Evolutionary conservation across 2,329 filamentous ascomycete species (phyloP), one percentile per base, ranked within the genome.

Genomic region (Pleoardoris graminearum): DNA sequence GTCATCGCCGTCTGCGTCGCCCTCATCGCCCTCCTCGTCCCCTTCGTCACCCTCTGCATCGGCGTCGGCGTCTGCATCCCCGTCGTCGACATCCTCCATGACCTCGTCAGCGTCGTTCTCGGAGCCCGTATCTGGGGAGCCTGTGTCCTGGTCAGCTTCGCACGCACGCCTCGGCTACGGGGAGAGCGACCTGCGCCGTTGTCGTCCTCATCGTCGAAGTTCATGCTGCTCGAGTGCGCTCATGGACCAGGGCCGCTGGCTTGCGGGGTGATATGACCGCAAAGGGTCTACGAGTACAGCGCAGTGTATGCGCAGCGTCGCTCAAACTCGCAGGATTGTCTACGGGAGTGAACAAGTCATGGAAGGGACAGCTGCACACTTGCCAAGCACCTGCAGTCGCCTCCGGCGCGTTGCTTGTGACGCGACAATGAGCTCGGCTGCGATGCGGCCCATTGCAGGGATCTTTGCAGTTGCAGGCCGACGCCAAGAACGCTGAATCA

Each of bases 151-250:
- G 50, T 65, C 37, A 63, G 59, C 38, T 35, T 27, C 38, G 33
- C 21, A 35, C 16, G 32, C 37, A 6, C 8, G 23, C 19, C 17
- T 27, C 17, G 21, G 38, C 17, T 38, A 27, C 16, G 4, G 12
- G 37, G 36, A 35, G n/a, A 14, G 52, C 71, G 60, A 69, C 69
- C 71, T 52, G 62, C 66, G 57, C 70, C 71, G 63, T 75, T 73
- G 7, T 75, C 72, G 39, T 73, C 76, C 53, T 79, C 77, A 54
- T 79, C 77, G 58, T 79, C 76, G 58, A 78, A 79, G 54, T 76
- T 74, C 70, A 73, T 73, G 45, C 48, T 67, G 61, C 47, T 46
- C 33, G 12, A 36, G 16, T 17, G 33, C 33, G 33, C 53, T 57
- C 51, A 59, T 58, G 21, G 21, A 39, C 42, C 22, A 23, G 17